phyloP scores from a whole-genome alignment of 2,329 filamentous ascomycete genomes.

The Leptodontidium sp. region DNA sequence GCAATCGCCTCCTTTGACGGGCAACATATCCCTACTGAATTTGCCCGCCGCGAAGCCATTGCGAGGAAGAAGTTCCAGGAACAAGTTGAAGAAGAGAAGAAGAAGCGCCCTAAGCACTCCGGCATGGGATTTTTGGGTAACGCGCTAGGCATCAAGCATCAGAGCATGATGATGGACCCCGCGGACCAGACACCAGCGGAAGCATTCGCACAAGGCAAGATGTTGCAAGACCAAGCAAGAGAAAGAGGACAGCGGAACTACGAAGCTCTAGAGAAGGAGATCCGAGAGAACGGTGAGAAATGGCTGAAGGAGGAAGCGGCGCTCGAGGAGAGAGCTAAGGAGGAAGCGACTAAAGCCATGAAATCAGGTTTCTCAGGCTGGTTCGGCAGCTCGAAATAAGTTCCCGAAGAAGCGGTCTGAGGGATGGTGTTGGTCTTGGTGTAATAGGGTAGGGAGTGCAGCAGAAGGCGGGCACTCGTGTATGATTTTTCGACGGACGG shows the following conservation, averaged over 20 bases:
- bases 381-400: conserved; percentile 49
- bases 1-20: conserved; percentile 89
- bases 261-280: conserved; percentile 87
- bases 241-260: conserved; percentile 93
- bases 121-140: conserved; percentile 74
- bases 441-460: conserved; percentile 22
- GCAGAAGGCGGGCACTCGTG: conserved; percentile 25
- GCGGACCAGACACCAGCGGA: conserved; percentile 73
- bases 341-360: conserved; percentile 93
- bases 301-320: conserved; percentile 95
- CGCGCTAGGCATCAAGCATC: conserved; percentile 80
- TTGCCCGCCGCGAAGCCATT: conserved; percentile 85
- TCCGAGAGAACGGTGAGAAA: conserved; percentile 90
- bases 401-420: conserved; percentile 16
- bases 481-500: conserved; percentile 27
- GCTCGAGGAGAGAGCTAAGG: conserved; percentile 86
- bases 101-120: conserved; percentile 65
- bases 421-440: conserved; percentile 8
- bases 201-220: conserved; percentile 90
- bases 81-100: conserved; percentile 73
- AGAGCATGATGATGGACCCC: conserved; percentile 70
- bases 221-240: conserved; percentile 92
- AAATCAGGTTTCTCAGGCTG: conserved; percentile 76
- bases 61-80: conserved; percentile 86
- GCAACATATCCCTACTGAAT: conserved; percentile 88